Percentiles rank a stretch among this genome's conserved stretches.
phyloP scores from a whole-genome alignment of 2,329 filamentous ascomycete species.

The Xylaria sp. region DNA sequence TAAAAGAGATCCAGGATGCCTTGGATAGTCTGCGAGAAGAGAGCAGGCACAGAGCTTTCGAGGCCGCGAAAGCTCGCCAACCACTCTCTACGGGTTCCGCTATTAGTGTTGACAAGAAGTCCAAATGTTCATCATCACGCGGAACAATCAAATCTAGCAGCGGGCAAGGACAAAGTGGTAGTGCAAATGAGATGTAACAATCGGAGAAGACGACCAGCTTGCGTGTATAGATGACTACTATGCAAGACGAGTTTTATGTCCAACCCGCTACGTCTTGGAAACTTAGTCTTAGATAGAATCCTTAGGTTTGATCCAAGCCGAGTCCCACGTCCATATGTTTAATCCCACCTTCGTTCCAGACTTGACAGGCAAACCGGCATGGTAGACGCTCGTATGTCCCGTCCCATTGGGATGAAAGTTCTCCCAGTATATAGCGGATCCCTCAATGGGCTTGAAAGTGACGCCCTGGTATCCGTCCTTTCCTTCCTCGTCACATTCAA shows the following conservation, averaged over 20 bases:
- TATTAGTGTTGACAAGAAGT: no score
- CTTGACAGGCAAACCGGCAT: conserved; percentile 30
- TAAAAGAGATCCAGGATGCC: no score
- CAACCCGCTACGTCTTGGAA: neutral
- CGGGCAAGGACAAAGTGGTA: no score
- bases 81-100: no score
- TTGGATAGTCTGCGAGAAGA: no score
- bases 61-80: no score
- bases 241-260: neutral
- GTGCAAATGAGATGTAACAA: no score
- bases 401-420: conserved; percentile 33
- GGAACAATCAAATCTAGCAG: no score
- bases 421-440: conserved; percentile 33
- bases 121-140: no score
- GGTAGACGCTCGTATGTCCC: conserved; percentile 16
- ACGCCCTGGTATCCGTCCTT: conserved; percentile 25
- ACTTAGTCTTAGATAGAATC: neutral
- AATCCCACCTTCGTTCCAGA: conserved; percentile 29
- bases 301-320: conserved; percentile 8
- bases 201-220: no score
- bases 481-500: conserved; percentile 28
- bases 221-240: no score
- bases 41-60: no score
- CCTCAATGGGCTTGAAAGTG: conserved; percentile 32
- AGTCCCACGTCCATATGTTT: conserved; percentile 33